Evolutionary conservation across 495 filamentous ascomycete species (phyloP).

Genomic region (Podospora tetraspora): DNA sequence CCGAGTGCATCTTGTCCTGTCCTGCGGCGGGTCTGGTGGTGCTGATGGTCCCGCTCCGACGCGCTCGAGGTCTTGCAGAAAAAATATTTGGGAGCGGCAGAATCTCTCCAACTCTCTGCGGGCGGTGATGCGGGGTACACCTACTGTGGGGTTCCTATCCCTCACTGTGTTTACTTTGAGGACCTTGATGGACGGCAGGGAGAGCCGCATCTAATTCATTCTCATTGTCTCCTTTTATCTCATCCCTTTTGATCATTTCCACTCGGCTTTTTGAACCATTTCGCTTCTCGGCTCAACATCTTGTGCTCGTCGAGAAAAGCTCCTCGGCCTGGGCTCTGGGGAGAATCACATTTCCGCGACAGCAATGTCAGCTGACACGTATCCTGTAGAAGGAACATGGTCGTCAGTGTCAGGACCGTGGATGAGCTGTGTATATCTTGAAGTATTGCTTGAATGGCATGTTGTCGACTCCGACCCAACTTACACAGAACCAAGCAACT

Average conservation of each 20-base stretch:
- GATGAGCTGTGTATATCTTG: not conserved
- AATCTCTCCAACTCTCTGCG: not conserved
- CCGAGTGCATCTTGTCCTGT: constrained; percentile 38
- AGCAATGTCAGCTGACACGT: no score
- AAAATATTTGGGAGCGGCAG: constrained; percentile 7
- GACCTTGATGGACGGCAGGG: constrained; percentile 17
- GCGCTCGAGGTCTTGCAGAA: not conserved
- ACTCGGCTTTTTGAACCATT: no score
- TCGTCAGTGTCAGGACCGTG: not conserved
- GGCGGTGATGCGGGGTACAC: constrained; percentile 2
- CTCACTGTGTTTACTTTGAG: not conserved
- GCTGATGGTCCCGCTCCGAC: constrained; percentile 7
- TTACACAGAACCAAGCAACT: not conserved
- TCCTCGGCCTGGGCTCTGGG: no score
- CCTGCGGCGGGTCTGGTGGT: not conserved
- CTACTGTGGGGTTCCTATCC: not conserved
- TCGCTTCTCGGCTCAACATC: no score
- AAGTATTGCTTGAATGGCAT: not conserved
- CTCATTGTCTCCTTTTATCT: no score
- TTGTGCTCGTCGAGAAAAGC: no score
- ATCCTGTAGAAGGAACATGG: not conserved
- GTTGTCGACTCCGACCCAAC: no score
- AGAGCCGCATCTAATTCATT: no score
- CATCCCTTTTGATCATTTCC: no score
- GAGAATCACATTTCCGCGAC: no score